These are phyloP conservation scores for Colletotrichum tropicicola DNA, from an alignment of 2,329 filamentous ascomycete species.

Conservation along the genomic window DNA sequence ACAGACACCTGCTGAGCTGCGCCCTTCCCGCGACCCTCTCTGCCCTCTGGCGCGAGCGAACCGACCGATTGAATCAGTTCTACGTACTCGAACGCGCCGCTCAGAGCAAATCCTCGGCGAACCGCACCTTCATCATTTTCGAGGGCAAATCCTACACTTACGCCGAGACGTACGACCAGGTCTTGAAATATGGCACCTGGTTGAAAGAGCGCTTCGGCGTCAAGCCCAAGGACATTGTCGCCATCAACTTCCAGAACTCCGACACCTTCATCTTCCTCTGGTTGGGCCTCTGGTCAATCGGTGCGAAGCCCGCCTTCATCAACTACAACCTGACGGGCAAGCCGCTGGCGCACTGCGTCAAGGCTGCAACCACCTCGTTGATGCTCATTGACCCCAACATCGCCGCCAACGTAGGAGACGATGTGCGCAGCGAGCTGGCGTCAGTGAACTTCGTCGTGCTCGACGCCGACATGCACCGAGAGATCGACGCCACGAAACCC, in stretches of 20 bases:
- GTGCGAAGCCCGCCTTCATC: constrained; percentile 84
- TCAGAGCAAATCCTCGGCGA: constrained; percentile 56
- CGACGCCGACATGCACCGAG: constrained; percentile 62
- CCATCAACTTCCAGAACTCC: constrained; percentile 83
- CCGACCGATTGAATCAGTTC: constrained; percentile 75
- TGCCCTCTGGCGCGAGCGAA: constrained; percentile 57
- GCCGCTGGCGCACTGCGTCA: constrained; percentile 78
- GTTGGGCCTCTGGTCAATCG: constrained; percentile 84
- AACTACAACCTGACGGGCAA: constrained; percentile 85
- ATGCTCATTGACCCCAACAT: constrained; percentile 75
- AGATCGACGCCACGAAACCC: constrained; percentile 60
- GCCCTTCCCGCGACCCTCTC: constrained; percentile 55
- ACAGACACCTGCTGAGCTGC: constrained; percentile 67
- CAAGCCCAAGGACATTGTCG: constrained; percentile 78
- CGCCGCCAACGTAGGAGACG: constrained; percentile 63
- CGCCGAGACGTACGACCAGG: constrained; percentile 75
- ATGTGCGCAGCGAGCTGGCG: constrained; percentile 60
- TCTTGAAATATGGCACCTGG: constrained; percentile 80
- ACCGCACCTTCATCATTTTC: constrained; percentile 71
- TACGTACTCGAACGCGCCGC: constrained; percentile 78
- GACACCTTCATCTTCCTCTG: constrained; percentile 80
- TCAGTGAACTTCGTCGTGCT: constrained; percentile 69
- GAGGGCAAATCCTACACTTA: constrained; percentile 77
- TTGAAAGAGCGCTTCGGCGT: constrained; percentile 71
- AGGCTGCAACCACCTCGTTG: constrained; percentile 71